Evolutionary conservation across 164 flowering plant genomes (phyloP), one percentile per base, ranked within the genome.

Genomic region (Tinospora cordifolia): DNA sequence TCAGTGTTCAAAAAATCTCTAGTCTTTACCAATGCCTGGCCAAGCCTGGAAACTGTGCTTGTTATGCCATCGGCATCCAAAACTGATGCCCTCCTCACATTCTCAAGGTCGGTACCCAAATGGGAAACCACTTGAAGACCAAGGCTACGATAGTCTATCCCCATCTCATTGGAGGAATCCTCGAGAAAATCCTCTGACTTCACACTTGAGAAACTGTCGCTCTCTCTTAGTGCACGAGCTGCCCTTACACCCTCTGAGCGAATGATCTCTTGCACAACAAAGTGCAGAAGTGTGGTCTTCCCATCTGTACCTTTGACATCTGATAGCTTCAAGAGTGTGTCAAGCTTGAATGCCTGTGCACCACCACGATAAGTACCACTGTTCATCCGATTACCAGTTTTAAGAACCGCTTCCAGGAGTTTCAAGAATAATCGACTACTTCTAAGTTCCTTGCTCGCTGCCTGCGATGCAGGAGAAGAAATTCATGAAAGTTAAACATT

Each of bases 371-470:
- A 90, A 49, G 98, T 93, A 51, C 98, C 98, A 70, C 75, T 87
- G 77, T 93, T 93, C 98, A 93, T 91, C 67, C 98, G 97, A 66
- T 93, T 93, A 24, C 98, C 98, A 40, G 96, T 91, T 82, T 92
- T 92, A 15, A 93, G 88, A 76, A 93, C 98, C 47, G 98, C 98
- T 79, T 91, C 98, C 58, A 93, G 77, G 75, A 93, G 96, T 75
- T 93, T 93, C 49, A 88, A 83, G 79, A 93, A 93, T 62, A 93
- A 77, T 24, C 98, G 75, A 75, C 96, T 90, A 79, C 73, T 86
- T 73, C 79, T 82, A 26, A 93, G 88, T 75, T 91, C 97, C 74
- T 87, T 82, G 83, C 92, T 87, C 73, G 98, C 98, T 71, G 85
- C 87, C 98, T 78, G 84, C 51, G n/a, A 73, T 63, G 30, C 15